Evolutionary conservation across 345 rosid species (phyloP), one percentile per base, ranked within the genome.

Genomic region (Arabis alpina): DNA sequence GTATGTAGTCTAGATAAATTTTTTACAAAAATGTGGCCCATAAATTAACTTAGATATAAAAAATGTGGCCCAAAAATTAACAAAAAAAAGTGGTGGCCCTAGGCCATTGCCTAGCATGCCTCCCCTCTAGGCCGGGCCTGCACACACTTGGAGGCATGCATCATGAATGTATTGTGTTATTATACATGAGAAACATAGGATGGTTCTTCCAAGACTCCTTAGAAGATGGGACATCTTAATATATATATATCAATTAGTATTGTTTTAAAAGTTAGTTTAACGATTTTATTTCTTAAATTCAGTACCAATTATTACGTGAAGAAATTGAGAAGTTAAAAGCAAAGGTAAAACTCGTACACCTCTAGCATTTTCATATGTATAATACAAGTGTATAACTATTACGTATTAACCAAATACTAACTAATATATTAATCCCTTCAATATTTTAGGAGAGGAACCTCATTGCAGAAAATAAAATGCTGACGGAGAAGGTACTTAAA

Each of bases 291-390:
- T 53, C 30, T 42, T 24, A 34, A 32, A 8, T 73, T 57, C 96
- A 93, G 96, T 81, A 50, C 48, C 86, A 84, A 54, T 66, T 93
- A 16, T 66, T 86, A 6, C 76, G 55, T 24, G 93, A 86, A 65
- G 86, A 82, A 63, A 84, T 91, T 27, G 88, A 85, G 79, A 84
- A 76, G 77, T 81, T 91, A 30, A 87, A 75, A 56, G 80, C 75
- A 61, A 84, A 82, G 94, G 98, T 93, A 82, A 71, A 63, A 23
- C 13, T 73, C 25, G 45, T 10, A 64, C 23, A 25, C 54, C 10
- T 59, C 30, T 51, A 32, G 32, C 32, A 23, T 66, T 16, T 72
- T 47, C n/a, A 54, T 37, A 40, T 53, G 3, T 45, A 54, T 49
- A 25, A 44, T 43, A 36, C 40, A 36, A 36, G 10, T 8, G 40